Evolutionary conservation across 306 rosid genomes (phyloP).

Genomic region (Hippophae gyantsensis): DNA sequence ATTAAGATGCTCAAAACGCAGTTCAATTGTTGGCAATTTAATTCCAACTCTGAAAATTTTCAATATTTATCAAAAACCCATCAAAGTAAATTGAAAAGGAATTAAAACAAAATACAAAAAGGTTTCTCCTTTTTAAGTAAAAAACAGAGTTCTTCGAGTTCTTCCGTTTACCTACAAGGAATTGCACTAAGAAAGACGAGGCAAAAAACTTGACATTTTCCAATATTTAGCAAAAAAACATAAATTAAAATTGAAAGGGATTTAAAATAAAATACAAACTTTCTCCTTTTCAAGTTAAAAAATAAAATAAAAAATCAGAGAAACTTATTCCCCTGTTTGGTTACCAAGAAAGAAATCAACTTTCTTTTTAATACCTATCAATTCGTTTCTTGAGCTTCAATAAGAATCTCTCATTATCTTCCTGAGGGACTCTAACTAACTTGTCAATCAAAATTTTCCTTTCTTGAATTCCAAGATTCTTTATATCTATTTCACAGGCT

Average conservation of each 20-base stretch:
- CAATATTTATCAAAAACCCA: background rate
- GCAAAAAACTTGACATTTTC: too few species aligned
- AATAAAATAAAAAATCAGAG: background rate
- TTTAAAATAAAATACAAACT: too few species aligned
- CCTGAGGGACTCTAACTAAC: slow-evolving; percentile 24
- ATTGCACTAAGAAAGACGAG: too few species aligned
- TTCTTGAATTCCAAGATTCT: slow-evolving; percentile 28
- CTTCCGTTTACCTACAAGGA: too few species aligned
- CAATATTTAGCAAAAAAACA: too few species aligned
- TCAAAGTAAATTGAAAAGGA: background rate
- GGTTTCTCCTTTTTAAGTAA: background rate
- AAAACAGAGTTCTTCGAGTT: background rate
- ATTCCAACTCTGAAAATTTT: slow-evolving; percentile 46
- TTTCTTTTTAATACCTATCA: slow-evolving; percentile 38
- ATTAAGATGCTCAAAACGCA: slow-evolving; percentile 42
- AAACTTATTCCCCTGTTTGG: background rate
- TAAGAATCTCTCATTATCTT: slow-evolving; percentile 29
- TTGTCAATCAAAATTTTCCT: slow-evolving; percentile 29
- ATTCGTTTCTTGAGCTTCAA: slow-evolving; percentile 48
- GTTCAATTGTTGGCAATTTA: slow-evolving; percentile 46
- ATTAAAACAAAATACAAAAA: background rate
- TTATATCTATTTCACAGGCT: slow-evolving; percentile 40
- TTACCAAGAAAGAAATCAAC: background rate
- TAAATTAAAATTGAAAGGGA: too few species aligned
- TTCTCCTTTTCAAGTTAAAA: too few species aligned